These are phyloP conservation scores for Candolleomyces eurysporus DNA, from an alignment of 768 basidiomycete genomes.

Conservation along the genomic window DNA sequence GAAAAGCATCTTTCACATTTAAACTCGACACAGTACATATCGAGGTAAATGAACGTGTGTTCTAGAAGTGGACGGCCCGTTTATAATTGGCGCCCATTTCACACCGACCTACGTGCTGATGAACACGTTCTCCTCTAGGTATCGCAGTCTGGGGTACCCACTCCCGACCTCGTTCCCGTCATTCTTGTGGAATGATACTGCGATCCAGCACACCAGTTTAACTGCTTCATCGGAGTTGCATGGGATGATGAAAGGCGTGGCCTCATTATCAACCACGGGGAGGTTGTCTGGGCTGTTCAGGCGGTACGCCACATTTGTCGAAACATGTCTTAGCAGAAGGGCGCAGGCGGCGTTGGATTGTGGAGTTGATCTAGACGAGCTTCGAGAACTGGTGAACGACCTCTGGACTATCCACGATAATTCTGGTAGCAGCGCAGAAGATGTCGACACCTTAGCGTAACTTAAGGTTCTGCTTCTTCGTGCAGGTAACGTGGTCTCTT, in stretches of 20 bases:
- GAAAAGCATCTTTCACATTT: constrained; percentile 29
- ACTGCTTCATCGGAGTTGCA: background rate
- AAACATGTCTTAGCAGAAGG: constrained; percentile 40
- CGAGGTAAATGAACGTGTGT: constrained; percentile 31
- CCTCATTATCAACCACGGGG: constrained; percentile 9
- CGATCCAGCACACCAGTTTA: background rate
- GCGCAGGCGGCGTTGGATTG: constrained; percentile 27
- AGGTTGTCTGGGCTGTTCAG: constrained; percentile 42
- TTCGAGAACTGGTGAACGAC: constrained; percentile 53
- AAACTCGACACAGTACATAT: constrained; percentile 25
- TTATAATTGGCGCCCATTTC: background rate
- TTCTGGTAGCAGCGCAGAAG: constrained; percentile 14
- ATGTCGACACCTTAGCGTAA: background rate
- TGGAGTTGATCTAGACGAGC: constrained; percentile 53
- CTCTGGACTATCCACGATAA: constrained; percentile 61
- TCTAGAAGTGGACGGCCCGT: background rate
- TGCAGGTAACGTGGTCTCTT: background rate
- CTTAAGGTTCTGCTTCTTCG: background rate
- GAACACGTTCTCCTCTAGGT: background rate
- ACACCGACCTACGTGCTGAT: background rate
- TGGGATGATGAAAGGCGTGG: background rate
- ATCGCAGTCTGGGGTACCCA: background rate
- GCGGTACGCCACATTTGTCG: constrained; percentile 51
- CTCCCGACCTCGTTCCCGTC: constrained; percentile 8
- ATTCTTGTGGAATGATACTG: background rate